Conservation (phyloP, 2,329 filamentous ascomycete genomes). For the Xylaria sp. region DNA sequence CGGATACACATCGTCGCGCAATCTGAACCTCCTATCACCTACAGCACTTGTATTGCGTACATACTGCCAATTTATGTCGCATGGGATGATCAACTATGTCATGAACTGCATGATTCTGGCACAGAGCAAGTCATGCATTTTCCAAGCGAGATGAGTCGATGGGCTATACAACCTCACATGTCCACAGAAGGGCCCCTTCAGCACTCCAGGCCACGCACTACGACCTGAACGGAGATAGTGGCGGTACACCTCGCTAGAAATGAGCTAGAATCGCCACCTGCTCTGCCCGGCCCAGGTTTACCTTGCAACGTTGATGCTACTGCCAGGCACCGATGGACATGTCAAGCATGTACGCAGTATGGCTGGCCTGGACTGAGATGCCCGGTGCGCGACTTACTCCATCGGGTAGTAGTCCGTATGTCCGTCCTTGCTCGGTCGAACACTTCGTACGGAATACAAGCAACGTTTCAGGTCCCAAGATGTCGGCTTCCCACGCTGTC, state of each 20-base stretch:
- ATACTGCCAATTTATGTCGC: no score
- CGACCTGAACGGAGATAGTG: no score
- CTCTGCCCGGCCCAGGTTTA: neutral
- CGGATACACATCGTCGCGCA: no score
- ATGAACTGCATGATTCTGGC: neutral
- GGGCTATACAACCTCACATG: neutral
- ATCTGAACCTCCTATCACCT: no score
- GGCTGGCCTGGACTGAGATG: no score
- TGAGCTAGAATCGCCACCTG: neutral
- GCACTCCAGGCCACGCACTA: no score
- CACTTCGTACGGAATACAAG: neutral
- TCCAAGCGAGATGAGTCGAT: neutral
- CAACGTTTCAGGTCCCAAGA: neutral
- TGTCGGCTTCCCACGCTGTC: no score
- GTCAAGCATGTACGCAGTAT: no score
- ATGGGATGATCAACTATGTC: neutral
- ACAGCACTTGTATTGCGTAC: no score
- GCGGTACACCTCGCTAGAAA: neutral
- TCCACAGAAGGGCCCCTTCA: no score
- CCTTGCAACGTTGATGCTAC: no score
- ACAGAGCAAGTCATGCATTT: neutral
- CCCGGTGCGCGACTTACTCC: neutral
- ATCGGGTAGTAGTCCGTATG: neutral
- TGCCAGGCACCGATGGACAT: no score
- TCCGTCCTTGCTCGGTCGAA: neutral